Base-by-base conservation (phyloP, 1,284 basidiomycete genomes). In the Marasmius oreades region DNA sequence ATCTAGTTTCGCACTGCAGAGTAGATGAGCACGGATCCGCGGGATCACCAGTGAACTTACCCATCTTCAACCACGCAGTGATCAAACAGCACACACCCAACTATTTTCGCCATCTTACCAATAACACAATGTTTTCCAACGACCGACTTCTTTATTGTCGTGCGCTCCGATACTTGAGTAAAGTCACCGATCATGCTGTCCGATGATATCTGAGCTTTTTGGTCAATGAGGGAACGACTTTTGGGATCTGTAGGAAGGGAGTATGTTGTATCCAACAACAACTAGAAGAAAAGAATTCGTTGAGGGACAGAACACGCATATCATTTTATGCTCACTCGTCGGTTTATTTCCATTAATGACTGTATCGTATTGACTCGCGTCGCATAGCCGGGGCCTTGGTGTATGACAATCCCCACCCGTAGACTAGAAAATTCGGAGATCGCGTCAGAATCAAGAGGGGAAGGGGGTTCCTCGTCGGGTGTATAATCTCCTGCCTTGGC, bases 61-160 rank as follows among this genome's bases (percentile, higher is more conserved):
- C 92, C 92, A 60, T 96, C 93, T 26, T 82, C 92, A 24, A 99
- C 77, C 2, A 89, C 80, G 63, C 94, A 95, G 65, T 94, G 92
- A 67, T 98, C 95, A 69, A 97, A 82, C 26, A 99, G 70, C 11
- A 98, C 83, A 64, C 90, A 95, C n/a, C 92, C 90, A 1, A 80
- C 81, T 55, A 98, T 84, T 70, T 89, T 94, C 28, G 83, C 89
- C 73, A 89, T 89, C 67, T 87, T 92, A 11, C 94, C 95, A 59
- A 98, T 92, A 22, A 85, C 73, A 64, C 93, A 96, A 66, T 95
- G 93, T 59, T 88, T 82, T 5, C 96, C 96, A 23, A 98, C 83
- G 22, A 95, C 81, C 7, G 88, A 91, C 62, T 89, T 88, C 71
- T 97, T 98, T 70, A 99, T 87, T 33, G 78, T 88, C 18, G 91